A percentile compares a stretch with the other conserved stretches of the same genome.
Conservation (phyloP, 169 alveolate genomes). For the Babesia bovis region DNA sequence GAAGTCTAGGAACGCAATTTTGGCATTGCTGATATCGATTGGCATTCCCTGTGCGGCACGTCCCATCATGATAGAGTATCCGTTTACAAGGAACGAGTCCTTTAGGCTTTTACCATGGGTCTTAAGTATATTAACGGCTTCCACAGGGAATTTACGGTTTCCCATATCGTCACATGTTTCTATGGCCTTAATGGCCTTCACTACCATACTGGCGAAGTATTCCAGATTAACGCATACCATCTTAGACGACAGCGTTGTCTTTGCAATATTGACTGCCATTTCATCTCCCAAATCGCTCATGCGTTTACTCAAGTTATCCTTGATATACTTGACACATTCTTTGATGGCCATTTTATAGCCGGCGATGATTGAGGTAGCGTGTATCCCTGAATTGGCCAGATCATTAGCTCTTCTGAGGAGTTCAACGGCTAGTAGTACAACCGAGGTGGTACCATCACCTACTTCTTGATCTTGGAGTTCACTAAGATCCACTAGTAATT, state of each 20-base stretch:
- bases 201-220: constrained; percentile 92
- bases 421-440: constrained; percentile 98
- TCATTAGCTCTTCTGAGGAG: constrained; percentile 94
- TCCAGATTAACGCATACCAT: constrained; percentile 92
- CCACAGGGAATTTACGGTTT: constrained; percentile 93
- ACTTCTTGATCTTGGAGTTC: constrained; percentile 96
- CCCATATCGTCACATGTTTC: constrained; percentile 83
- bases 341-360: constrained; percentile 93
- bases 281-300: constrained; percentile 85
- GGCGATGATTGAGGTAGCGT: constrained; percentile 96
- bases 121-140: constrained; percentile 91
- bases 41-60: constrained; percentile 97
- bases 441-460: constrained; percentile 99
- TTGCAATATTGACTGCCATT: constrained; percentile 89
- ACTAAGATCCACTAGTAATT: constrained; percentile 93
- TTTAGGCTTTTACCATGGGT: constrained; percentile 93
- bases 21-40: constrained; percentile 89
- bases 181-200: constrained; percentile 91
- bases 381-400: constrained; percentile 94
- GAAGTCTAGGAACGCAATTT: constrained; percentile 97
- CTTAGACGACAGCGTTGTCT: constrained; percentile 93
- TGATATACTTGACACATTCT: constrained; percentile 93
- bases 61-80: constrained; percentile 91
- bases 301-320: constrained; percentile 86
- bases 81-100: constrained; percentile 89